Evolutionary conservation across 2,329 filamentous ascomycete species (phyloP).

Genomic region (Colletotrichum sp.): DNA sequence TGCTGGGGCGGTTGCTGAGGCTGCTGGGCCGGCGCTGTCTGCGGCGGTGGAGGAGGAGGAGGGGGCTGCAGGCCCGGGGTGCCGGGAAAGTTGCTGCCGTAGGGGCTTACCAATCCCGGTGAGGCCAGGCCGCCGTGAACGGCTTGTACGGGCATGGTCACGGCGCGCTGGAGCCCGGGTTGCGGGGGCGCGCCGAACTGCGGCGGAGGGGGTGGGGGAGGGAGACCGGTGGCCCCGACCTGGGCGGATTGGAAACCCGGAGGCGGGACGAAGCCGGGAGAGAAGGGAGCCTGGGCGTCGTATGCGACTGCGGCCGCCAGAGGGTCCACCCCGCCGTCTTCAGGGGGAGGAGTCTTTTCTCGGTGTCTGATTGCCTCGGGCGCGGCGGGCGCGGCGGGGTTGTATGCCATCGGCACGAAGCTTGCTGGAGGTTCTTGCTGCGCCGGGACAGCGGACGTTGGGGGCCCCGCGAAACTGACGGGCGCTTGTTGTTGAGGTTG

Average conservation of each 20-base stretch:
- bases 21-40: slow-evolving; percentile 8
- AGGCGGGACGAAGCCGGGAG: slow-evolving; percentile 55
- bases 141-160: slow-evolving; percentile 49
- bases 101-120: slow-evolving; percentile 46
- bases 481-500: slow-evolving; percentile 23
- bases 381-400: slow-evolving; percentile 78
- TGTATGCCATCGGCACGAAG: slow-evolving; percentile 75
- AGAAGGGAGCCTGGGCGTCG: slow-evolving; percentile 60
- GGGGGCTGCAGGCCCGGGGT: slow-evolving; percentile 49
- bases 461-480: slow-evolving; percentile 45
- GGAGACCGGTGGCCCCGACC: slow-evolving; percentile 36
- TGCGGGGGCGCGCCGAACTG: slow-evolving; percentile 47
- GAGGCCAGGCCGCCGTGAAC: slow-evolving; percentile 40
- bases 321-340: slow-evolving; percentile 67
- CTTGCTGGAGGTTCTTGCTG: slow-evolving; percentile 36
- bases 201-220: slow-evolving; percentile 36
- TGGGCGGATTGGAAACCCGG: slow-evolving; percentile 50
- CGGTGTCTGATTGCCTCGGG: slow-evolving; percentile 74
- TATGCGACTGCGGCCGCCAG: slow-evolving; percentile 62
- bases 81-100: slow-evolving; percentile 49
- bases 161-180: slow-evolving; percentile 51
- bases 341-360: slow-evolving; percentile 81
- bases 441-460: slow-evolving; percentile 36
- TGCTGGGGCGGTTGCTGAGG: slow-evolving; percentile 23
- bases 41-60: slow-evolving; percentile 31